A percentile compares a stretch with the other conserved stretches of the same genome.
phyloP scores from a whole-genome alignment of 768 basidiomycete genomes.

The Mycena indigotica region DNA sequence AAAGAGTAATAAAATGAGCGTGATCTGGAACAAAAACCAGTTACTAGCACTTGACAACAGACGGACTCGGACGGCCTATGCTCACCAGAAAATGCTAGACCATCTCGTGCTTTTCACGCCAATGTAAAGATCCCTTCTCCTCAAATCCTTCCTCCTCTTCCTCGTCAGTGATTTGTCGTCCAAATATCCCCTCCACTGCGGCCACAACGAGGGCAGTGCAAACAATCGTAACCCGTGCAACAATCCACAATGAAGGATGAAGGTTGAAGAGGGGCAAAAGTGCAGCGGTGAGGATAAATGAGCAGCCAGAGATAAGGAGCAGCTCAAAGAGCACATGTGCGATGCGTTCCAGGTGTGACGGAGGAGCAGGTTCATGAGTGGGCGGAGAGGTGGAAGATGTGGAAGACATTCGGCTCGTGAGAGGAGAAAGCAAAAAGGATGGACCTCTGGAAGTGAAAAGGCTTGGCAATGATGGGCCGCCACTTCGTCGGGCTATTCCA shows the following conservation, averaged over 20 bases:
- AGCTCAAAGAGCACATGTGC: slow-evolving; percentile 5
- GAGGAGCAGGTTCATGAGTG: slow-evolving; percentile 11
- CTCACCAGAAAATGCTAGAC: too few relatives aligned
- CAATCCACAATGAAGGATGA: background rate
- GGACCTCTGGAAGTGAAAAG: too few relatives aligned
- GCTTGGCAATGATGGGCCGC: too few relatives aligned
- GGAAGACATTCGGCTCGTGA: background rate
- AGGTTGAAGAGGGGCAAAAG: slow-evolving; percentile 13
- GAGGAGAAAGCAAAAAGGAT: too few relatives aligned
- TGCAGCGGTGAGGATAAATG: slow-evolving; percentile 12
- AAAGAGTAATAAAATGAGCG: background rate
- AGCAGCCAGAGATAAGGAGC: slow-evolving; percentile 4
- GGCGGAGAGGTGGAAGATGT: slow-evolving; percentile 1
- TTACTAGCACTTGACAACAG: too few relatives aligned
- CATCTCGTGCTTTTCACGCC: background rate
- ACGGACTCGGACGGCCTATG: background rate
- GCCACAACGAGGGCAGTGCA: slow-evolving; percentile 10
- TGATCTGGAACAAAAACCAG: too few relatives aligned
- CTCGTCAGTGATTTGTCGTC: background rate
- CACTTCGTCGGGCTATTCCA: too few relatives aligned
- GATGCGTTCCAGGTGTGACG: background rate
- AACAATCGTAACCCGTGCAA: slow-evolving; percentile 4
- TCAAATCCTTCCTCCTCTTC: background rate
- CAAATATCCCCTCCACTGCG: background rate
- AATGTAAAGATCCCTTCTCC: background rate